Percentiles rank a stretch among this genome's conserved stretches.
phyloP scores from a whole-genome alignment of 257 asterid genomes.

The Mentha longifolia region DNA sequence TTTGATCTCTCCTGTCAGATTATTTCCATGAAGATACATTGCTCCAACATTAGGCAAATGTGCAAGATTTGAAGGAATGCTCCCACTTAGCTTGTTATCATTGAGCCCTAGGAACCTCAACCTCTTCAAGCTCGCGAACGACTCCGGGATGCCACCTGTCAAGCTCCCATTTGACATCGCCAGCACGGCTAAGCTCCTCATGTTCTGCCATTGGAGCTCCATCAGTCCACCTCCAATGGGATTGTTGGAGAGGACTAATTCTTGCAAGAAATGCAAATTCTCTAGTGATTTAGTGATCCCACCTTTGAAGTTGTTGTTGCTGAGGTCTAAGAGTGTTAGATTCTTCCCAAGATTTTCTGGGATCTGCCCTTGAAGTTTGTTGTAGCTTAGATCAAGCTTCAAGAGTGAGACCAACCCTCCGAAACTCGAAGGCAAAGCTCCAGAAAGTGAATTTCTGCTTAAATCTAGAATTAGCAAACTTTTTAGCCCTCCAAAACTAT shows the following conservation, averaged over 20 bases:
- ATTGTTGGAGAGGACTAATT: constrained; percentile 74
- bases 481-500: constrained; percentile 51
- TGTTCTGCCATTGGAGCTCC: constrained; percentile 54
- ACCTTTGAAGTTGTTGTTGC: constrained; percentile 67
- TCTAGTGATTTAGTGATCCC: constrained; percentile 60
- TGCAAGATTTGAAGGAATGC: constrained; percentile 54
- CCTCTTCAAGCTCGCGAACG: constrained; percentile 51
- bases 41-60: constrained; percentile 64
- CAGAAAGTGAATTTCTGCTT: constrained; percentile 69
- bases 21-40: constrained; percentile 75
- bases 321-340: constrained; percentile 77
- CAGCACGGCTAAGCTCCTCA: constrained; percentile 48
- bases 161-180: constrained; percentile 75
- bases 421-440: constrained; percentile 51
- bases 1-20: constrained; percentile 77
- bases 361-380: constrained; percentile 56
- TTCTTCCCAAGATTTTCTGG: constrained; percentile 56
- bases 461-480: constrained; percentile 77
- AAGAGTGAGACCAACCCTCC: constrained; percentile 67
- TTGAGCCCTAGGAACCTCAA: constrained; percentile 76
- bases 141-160: constrained; percentile 77
- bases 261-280: constrained; percentile 64
- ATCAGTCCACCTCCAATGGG: constrained; percentile 67
- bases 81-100: constrained; percentile 72
- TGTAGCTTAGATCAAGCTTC: constrained; percentile 79